Evolutionary conservation across 1,139 yeast genomes (phyloP).

Genomic region (Blastobotrys persicus): DNA sequence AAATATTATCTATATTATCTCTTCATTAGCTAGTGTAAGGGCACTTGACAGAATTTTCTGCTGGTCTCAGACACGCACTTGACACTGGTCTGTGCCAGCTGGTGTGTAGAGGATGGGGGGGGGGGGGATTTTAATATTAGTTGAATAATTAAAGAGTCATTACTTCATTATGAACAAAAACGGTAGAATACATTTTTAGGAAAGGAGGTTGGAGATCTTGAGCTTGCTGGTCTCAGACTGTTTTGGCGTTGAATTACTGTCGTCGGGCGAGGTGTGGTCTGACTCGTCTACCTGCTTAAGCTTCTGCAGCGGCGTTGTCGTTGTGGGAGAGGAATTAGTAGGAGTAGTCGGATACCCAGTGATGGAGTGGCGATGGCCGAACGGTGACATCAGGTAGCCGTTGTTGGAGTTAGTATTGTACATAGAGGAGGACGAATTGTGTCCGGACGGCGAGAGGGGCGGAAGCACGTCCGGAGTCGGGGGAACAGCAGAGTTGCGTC

Average conservation of each 20-base stretch:
- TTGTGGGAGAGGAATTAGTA: constrained; percentile 7
- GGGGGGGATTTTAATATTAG: no score
- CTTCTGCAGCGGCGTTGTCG: constrained; percentile 9
- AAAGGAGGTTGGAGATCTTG: constrained; percentile 29
- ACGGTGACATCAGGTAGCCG: constrained; percentile 9
- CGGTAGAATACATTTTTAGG: constrained; percentile 17
- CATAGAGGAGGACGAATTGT: not conserved
- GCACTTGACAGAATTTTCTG: no score
- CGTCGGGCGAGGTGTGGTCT: not conserved
- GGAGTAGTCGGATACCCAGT: constrained; percentile 18
- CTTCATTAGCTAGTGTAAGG: no score
- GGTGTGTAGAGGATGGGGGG: no score
- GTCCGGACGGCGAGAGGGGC: constrained; percentile 14
- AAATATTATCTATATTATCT: no score
- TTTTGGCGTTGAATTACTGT: constrained; percentile 3
- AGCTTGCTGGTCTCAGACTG: constrained; percentile 21
- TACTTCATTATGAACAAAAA: not conserved
- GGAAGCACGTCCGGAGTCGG: constrained; percentile 17
- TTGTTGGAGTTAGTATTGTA: constrained; percentile 13
- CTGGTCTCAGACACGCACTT: no score
- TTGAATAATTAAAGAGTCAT: not conserved
- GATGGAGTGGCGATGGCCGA: constrained; percentile 19
- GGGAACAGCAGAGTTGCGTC: constrained; percentile 29
- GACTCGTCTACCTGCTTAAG: constrained; percentile 11
- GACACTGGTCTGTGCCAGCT: no score